These are phyloP conservation scores for Tylopilus balloui DNA, from an alignment of 768 basidiomycete species.

Conservation along the genomic window DNA sequence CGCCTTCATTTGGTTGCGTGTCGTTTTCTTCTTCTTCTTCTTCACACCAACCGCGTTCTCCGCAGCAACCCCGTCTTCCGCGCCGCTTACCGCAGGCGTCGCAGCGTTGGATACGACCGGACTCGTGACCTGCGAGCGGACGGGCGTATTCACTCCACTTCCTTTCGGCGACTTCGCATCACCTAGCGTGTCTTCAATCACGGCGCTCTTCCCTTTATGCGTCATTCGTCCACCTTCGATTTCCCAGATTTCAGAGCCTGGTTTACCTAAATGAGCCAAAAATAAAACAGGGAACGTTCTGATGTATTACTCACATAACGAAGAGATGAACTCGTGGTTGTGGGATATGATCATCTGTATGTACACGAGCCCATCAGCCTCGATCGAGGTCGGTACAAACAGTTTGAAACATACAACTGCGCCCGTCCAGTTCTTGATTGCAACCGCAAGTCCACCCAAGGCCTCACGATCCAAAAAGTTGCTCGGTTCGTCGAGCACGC, in stretches of 20 bases:
- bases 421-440: conserved; percentile 93
- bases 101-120: conserved; percentile 64
- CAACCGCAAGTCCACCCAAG: conserved; percentile 88
- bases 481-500: conserved; percentile 84
- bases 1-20: conserved; percentile 86
- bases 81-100: conserved; percentile 79
- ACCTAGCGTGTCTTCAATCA: conserved; percentile 80
- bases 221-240: conserved; percentile 81
- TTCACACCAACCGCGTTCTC: conserved; percentile 39
- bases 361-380: conserved; percentile 15
- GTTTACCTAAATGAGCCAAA: conserved; percentile 14
- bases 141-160: conserved; percentile 68
- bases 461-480: conserved; percentile 98
- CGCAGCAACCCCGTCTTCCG: conserved; percentile 48
- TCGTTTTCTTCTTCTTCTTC: conserved; percentile 91
- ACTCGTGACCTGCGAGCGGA: conserved; percentile 63
- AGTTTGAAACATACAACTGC: conserved; percentile 55
- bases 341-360: conserved; percentile 90
- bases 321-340: conserved; percentile 83
- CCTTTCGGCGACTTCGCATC: conserved; percentile 67
- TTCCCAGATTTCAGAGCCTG: conserved; percentile 93
- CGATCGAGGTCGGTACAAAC: conserved; percentile 14
- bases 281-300: conserved; percentile 10
- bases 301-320: conserved; percentile 57
- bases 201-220: conserved; percentile 81